A percentile compares a stretch with the other conserved stretches of the same genome.
Conservation (phyloP, 306 rosid genomes). For the apple (Malus domestica) region DNA sequence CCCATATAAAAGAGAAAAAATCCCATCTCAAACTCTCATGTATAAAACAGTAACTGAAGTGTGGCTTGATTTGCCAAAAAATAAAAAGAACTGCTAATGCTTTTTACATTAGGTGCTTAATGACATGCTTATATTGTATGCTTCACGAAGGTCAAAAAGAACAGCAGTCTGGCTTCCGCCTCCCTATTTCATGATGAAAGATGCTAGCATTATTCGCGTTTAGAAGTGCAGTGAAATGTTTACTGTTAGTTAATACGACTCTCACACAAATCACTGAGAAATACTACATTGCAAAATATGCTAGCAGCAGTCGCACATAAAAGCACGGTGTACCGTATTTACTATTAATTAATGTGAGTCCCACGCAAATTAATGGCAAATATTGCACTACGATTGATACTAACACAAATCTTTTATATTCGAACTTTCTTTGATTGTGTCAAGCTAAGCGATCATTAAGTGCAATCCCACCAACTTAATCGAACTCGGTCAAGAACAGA, state of each 20-base stretch:
- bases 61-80: neutral
- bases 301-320: neutral
- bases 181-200: conserved; percentile 6
- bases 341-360: no score
- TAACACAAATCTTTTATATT: neutral
- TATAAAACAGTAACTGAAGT: neutral
- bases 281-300: no score
- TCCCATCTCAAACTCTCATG: neutral
- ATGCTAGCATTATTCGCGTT: no score
- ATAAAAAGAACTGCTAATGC: neutral
- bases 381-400: no score
- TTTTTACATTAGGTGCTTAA: conserved; percentile 7
- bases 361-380: no score
- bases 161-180: conserved; percentile 18
- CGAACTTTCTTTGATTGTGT: conserved; percentile 15
- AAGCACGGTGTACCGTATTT: accelerated
- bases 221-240: neutral
- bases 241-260: no score
- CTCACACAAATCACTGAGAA: neutral
- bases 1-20: neutral
- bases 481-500: conserved; percentile 12
- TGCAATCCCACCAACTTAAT: conserved; percentile 35
- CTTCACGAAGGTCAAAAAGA: conserved; percentile 1
- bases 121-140: neutral
- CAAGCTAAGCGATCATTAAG: conserved; percentile 28